phyloP scores from a whole-genome alignment of 2,329 filamentous ascomycete genomes.

The Teratosphaeria destructans region DNA sequence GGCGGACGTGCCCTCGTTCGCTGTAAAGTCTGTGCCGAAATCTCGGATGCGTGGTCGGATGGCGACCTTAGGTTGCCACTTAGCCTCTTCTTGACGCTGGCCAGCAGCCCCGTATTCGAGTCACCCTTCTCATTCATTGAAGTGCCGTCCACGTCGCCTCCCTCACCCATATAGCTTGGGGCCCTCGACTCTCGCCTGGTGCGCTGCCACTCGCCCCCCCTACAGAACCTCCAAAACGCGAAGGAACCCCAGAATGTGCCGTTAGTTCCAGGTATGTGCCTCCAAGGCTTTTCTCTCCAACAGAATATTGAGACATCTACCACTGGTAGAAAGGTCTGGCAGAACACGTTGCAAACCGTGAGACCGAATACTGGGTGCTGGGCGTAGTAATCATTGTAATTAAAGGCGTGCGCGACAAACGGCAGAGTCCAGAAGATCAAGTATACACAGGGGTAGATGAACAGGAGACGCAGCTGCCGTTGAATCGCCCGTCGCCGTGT shows the following conservation, averaged over 20 bases:
- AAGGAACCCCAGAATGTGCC: slow-evolving; percentile 33
- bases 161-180: neutral
- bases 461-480: slow-evolving; percentile 59
- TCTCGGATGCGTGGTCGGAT: neutral
- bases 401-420: slow-evolving; percentile 53
- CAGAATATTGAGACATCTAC: slow-evolving; percentile 60
- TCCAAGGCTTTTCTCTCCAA: slow-evolving; percentile 62
- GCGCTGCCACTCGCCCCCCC: neutral
- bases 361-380: slow-evolving; percentile 47
- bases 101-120: slow-evolving; percentile 8
- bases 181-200: neutral
- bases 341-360: slow-evolving; percentile 45
- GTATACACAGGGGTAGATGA: slow-evolving; percentile 68
- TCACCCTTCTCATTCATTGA: slow-evolving; percentile 1
- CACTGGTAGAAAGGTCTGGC: slow-evolving; percentile 54
- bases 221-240: slow-evolving; percentile 20
- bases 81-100: neutral
- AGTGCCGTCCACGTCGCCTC: neutral
- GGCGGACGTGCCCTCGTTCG: slow-evolving; percentile 3
- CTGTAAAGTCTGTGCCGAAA: neutral
- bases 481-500: slow-evolving; percentile 40
- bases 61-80: neutral
- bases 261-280: slow-evolving; percentile 38
- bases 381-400: slow-evolving; percentile 45
- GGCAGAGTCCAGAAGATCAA: slow-evolving; percentile 62